phyloP scores from a whole-genome alignment of 148 eudicot genomes.

The Heliamphora exappendiculata region DNA sequence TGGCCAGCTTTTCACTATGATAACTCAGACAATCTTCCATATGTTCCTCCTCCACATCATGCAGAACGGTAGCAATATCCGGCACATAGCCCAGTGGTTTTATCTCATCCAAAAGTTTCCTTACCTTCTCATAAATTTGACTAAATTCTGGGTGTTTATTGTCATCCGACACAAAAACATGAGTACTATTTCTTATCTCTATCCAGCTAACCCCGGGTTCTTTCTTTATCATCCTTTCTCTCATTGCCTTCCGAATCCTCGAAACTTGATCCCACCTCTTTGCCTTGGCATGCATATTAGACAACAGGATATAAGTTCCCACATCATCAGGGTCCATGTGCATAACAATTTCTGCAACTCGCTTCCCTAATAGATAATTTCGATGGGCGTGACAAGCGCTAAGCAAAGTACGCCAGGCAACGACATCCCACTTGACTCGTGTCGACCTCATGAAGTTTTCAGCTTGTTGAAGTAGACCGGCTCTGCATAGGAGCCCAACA shows the following conservation, averaged over 20 bases:
- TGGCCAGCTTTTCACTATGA: conserved; percentile 51
- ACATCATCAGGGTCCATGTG: conserved; percentile 35
- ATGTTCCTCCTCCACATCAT: conserved; percentile 45
- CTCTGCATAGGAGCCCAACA: conserved; percentile 37
- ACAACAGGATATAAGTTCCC: conserved; percentile 39
- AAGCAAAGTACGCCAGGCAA: conserved; percentile 46
- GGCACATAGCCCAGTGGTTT: conserved; percentile 36
- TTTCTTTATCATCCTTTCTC: conserved; percentile 34
- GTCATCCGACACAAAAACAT: conserved; percentile 39
- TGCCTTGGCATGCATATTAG: conserved; percentile 45
- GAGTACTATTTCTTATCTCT: conserved; percentile 38
- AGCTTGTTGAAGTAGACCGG: conserved; percentile 39
- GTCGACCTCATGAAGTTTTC: conserved; percentile 31
- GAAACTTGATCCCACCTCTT: conserved; percentile 47
- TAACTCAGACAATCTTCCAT: conserved; percentile 32
- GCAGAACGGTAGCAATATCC: conserved; percentile 22
- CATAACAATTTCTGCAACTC: conserved; percentile 33
- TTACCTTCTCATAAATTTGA: conserved; percentile 36
- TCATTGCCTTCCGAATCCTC: conserved; percentile 27
- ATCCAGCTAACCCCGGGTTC: conserved; percentile 51
- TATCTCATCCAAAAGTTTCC: conserved; percentile 29
- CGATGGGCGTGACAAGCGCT: conserved; percentile 42
- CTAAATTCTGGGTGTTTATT: conserved; percentile 28
- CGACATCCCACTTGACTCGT: conserved; percentile 35
- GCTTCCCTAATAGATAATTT: conserved; percentile 32